phyloP scores from a whole-genome alignment of 768 basidiomycete species.

The Boletellus ananiceps region DNA sequence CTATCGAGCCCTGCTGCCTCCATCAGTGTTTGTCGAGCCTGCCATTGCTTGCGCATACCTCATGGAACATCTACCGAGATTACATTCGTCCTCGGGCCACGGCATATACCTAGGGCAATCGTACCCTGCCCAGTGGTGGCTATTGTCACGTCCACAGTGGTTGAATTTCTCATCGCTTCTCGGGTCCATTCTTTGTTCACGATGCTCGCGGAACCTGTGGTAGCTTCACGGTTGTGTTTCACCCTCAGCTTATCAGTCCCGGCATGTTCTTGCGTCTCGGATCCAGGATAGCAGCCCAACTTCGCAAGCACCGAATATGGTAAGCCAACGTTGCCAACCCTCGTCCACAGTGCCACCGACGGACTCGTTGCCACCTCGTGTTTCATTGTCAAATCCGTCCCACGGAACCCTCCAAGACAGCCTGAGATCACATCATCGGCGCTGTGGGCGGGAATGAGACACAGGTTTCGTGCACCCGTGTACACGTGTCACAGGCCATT shows the following conservation, averaged over 20 bases:
- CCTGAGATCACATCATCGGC: conserved; percentile 12
- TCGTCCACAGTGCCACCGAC: conserved; percentile 9
- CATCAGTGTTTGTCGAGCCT: not conserved
- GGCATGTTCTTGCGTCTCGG: conserved; percentile 9
- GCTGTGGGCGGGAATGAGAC: conserved; percentile 12
- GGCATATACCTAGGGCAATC: not conserved
- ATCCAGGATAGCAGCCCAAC: conserved; percentile 11
- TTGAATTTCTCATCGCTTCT: not conserved
- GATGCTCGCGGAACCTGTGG: not conserved
- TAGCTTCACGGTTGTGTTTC: not conserved
- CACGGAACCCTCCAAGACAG: conserved; percentile 12
- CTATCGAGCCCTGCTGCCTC: not conserved
- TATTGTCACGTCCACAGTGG: not conserved
- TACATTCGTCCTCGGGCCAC: conserved; percentile 1
- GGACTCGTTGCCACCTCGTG: conserved; percentile 25
- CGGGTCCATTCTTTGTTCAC: not conserved
- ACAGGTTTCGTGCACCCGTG: conserved; percentile 15
- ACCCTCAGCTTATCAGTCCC: not conserved
- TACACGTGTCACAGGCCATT: conserved; percentile 21
- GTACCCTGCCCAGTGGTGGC: not conserved
- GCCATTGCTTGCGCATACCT: conserved; percentile 9
- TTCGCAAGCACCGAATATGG: conserved; percentile 7
- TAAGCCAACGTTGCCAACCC: not conserved
- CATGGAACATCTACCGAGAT: conserved; percentile 1
- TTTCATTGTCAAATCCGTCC: conserved; percentile 19